Conservation (phyloP, 2,329 filamentous ascomycete species). For the Orbilia oligospora region DNA sequence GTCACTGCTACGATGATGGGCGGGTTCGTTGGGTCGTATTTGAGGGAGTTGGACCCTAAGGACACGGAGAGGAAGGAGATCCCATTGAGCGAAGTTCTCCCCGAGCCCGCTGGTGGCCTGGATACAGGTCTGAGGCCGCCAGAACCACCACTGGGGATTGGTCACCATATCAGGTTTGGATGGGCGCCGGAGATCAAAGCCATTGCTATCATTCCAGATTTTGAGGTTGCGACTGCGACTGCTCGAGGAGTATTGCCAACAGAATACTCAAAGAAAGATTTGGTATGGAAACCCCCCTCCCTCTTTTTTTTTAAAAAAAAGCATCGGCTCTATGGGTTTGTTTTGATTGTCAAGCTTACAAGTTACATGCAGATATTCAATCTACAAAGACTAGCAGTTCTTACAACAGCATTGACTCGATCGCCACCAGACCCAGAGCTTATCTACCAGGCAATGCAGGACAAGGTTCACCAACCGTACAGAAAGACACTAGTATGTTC, state of each 20-base stretch:
- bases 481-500: constrained; percentile 77
- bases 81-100: constrained; percentile 91
- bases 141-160: constrained; percentile 90
- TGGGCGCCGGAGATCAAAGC: constrained; percentile 98
- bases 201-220: constrained; percentile 94
- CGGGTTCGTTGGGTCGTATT: constrained; percentile 95
- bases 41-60: constrained; percentile 90
- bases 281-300: constrained; percentile 58
- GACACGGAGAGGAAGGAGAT: constrained; percentile 94
- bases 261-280: constrained; percentile 73
- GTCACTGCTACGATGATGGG: constrained; percentile 95
- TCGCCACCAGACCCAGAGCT: constrained; percentile 91
- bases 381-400: constrained; percentile 89
- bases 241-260: constrained; percentile 87
- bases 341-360: constrained; percentile 8
- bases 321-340: neutral
- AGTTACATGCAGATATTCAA: constrained; percentile 79
- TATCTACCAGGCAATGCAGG: constrained; percentile 98
- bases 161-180: constrained; percentile 94
- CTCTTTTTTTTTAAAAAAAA: no score
- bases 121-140: constrained; percentile 91
- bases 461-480: constrained; percentile 98
- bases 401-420: constrained; percentile 89
- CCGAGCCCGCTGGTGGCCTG: constrained; percentile 87
- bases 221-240: constrained; percentile 93